Conservation (phyloP, 768 basidiomycete species). For the Pleurotus citrinopileatus region DNA sequence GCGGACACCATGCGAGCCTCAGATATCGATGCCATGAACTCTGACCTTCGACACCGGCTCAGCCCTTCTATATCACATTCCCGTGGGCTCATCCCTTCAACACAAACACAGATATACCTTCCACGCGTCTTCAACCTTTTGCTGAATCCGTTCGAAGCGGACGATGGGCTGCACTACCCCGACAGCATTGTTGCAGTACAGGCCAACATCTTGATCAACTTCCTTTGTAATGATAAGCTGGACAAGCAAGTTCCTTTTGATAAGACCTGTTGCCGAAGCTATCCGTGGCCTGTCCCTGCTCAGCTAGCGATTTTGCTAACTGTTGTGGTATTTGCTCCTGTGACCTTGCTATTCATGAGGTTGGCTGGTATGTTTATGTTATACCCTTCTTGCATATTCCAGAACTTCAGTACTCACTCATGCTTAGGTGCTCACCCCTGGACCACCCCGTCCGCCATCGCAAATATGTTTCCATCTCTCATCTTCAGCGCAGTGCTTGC, state of each 20-base stretch:
- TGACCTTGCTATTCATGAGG: constrained; percentile 31
- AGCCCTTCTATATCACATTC: constrained; percentile 29
- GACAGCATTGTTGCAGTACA: constrained; percentile 61
- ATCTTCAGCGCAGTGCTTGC: constrained; percentile 64
- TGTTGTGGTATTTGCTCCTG: constrained; percentile 51
- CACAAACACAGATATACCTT: constrained; percentile 59
- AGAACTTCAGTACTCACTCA: neutral
- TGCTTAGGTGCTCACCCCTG: no score
- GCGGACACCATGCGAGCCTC: constrained; percentile 66
- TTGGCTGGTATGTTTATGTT: constrained; percentile 16
- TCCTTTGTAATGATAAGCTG: constrained; percentile 74
- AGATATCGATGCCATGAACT: constrained; percentile 92
- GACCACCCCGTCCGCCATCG: no score
- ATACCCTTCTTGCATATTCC: neutral
- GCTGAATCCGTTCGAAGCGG: constrained; percentile 69
- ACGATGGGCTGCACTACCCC: constrained; percentile 84
- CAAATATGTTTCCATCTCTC: constrained; percentile 44
- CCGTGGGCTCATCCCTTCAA: neutral
- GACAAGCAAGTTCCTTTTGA: constrained; percentile 62
- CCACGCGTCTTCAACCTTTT: constrained; percentile 82
- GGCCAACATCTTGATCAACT: constrained; percentile 74
- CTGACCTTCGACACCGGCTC: constrained; percentile 72
- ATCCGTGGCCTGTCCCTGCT: constrained; percentile 60
- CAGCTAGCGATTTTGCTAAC: constrained; percentile 51
- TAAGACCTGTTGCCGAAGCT: constrained; percentile 79